Conservation (phyloP, 2,329 filamentous ascomycete species). For the Fusarium globosum region DNA sequence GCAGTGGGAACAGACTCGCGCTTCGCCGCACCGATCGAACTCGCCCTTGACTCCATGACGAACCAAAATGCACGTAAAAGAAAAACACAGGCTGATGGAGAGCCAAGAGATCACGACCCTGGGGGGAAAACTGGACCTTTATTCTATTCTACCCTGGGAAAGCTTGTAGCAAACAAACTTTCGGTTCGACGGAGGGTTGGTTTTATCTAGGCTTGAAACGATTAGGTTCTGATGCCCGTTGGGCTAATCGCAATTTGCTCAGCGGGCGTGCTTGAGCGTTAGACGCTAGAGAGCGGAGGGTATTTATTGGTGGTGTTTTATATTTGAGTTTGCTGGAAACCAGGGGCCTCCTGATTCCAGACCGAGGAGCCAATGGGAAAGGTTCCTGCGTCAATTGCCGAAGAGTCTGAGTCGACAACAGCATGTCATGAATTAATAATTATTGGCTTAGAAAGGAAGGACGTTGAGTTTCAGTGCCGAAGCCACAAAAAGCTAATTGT, state of each 20-base stretch:
- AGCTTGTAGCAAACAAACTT: not conserved
- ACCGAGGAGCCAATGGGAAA: fast-evolving
- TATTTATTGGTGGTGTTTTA: slow-evolving; percentile 8
- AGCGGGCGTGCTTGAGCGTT: slow-evolving; percentile 17
- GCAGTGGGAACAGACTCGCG: slow-evolving; percentile 35
- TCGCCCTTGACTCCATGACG: slow-evolving; percentile 8
- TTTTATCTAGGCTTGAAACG: not conserved
- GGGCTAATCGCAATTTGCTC: not conserved
- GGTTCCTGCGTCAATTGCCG: not conserved
- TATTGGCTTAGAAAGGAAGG: not conserved
- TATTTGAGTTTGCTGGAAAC: slow-evolving; percentile 7
- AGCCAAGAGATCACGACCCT: not conserved
- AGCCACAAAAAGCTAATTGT: not conserved
- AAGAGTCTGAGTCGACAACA: not conserved
- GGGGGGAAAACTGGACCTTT: slow-evolving; percentile 5
- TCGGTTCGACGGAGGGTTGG: not conserved
- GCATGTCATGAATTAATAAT: not conserved
- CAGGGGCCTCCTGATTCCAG: not conserved
- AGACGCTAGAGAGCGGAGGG: not conserved
- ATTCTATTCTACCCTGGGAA: not conserved
- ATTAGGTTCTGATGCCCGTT: not conserved
- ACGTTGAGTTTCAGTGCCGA: not conserved
- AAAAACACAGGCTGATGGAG: not conserved
- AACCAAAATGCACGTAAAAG: not conserved
- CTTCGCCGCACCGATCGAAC: not conserved